Percentiles rank a stretch among this genome's conserved stretches.
Conservation (phyloP, 2,329 filamentous ascomycete species). For the Pseudogymnoascus pannorum region DNA sequence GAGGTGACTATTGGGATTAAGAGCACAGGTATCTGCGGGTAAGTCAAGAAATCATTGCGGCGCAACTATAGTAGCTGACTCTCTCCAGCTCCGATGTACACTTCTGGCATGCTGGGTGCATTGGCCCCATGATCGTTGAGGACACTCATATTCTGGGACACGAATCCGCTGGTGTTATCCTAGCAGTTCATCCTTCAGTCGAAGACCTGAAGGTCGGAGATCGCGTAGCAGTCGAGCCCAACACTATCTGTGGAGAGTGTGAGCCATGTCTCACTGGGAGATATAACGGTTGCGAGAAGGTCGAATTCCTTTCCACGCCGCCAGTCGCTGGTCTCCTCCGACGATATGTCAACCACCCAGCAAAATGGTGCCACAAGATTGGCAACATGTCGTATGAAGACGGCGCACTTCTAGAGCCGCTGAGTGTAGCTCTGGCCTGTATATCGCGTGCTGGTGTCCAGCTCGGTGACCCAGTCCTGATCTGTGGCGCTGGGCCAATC, state of each 20-base stretch:
- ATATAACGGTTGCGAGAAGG: conserved; percentile 88
- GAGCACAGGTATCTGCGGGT: conserved; percentile 95
- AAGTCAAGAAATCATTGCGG: conserved; percentile 26
- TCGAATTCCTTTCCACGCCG: conserved; percentile 84
- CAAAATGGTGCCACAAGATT: conserved; percentile 94
- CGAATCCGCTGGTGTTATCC: conserved; percentile 79
- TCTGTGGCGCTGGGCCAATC: conserved; percentile 92
- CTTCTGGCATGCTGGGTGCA: conserved; percentile 94
- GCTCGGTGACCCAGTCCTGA: conserved; percentile 78
- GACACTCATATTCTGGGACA: conserved; percentile 89
- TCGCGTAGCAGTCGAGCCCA: conserved; percentile 88
- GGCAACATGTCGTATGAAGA: conserved; percentile 87
- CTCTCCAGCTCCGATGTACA: conserved; percentile 76
- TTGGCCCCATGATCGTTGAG: conserved; percentile 89
- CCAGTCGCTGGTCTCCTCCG: conserved; percentile 80
- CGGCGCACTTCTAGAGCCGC: conserved; percentile 81
- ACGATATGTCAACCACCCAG: conserved; percentile 91
- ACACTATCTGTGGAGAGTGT: conserved; percentile 85
- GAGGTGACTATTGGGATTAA: conserved; percentile 85
- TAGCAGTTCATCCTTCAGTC: conserved; percentile 77
- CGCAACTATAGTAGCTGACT: conserved; percentile 9
- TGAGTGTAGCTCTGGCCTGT: conserved; percentile 81
- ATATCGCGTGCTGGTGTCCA: conserved; percentile 74
- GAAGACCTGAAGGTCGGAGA: conserved; percentile 74
- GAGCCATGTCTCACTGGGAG: conserved; percentile 85